phyloP scores from a whole-genome alignment of 106 monocot species.

The Dioscorea dumetorum region DNA sequence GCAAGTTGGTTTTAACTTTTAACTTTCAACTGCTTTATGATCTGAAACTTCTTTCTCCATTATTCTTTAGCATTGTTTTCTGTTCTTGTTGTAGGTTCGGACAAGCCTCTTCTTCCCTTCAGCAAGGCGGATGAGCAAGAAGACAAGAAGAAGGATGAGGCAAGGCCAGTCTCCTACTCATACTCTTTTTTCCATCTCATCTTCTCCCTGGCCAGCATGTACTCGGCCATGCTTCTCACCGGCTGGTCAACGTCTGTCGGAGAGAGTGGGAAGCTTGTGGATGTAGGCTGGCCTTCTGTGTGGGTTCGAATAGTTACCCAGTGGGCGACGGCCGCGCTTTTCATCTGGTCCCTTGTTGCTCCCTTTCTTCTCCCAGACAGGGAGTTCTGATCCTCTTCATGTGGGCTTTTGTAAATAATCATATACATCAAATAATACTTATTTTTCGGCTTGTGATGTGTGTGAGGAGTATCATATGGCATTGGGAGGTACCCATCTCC shows the following conservation, averaged over 20 bases:
- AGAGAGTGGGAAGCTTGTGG: conserved; percentile 91
- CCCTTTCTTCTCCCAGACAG: conserved; percentile 89
- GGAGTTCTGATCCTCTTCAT: conserved; percentile 52
- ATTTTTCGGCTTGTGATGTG: no score
- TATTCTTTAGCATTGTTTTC: neutral
- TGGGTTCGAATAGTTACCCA: conserved; percentile 91
- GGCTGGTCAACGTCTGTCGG: conserved; percentile 96
- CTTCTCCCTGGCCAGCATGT: conserved; percentile 99
- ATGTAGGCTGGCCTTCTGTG: conserved; percentile 97
- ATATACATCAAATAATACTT: no score
- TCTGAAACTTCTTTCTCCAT: neutral
- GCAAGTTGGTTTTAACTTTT: conserved; percentile 32
- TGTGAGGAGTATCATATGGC: no score
- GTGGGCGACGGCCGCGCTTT: conserved; percentile 88
- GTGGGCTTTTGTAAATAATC: no score
- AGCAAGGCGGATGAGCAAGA: conserved; percentile 67
- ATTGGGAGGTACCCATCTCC: no score
- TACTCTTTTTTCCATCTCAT: conserved; percentile 99
- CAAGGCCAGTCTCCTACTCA: conserved; percentile 72
- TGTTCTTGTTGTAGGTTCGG: conserved; percentile 34
- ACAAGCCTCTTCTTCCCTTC: conserved; percentile 84
- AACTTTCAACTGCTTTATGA: neutral
- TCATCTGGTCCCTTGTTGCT: conserved; percentile 89
- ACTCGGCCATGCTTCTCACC: conserved; percentile 95
- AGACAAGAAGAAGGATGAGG: conserved; percentile 62